phyloP scores from a whole-genome alignment of 768 basidiomycete genomes.

The Coprinopsis marcescibilis region DNA sequence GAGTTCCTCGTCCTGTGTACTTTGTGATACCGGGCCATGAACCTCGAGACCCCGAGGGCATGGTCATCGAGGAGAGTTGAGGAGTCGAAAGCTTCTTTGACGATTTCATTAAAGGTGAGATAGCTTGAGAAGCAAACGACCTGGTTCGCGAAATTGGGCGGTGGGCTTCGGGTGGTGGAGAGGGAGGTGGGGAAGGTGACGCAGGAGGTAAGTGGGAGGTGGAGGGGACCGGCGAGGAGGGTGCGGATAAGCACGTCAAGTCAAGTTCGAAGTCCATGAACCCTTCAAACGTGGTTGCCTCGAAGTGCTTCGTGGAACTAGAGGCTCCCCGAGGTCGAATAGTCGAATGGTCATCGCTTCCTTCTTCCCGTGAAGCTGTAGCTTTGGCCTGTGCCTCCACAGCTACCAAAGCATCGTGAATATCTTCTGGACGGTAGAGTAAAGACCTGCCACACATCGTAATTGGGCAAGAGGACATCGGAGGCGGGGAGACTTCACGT shows the following conservation, averaged over 20 bases:
- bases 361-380: slow-evolving; percentile 14
- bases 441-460: slow-evolving; percentile 18
- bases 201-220: slow-evolving; percentile 25
- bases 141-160: slow-evolving; percentile 30
- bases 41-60: slow-evolving; percentile 27
- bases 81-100: slow-evolving; percentile 18
- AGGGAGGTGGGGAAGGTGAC: slow-evolving; percentile 25
- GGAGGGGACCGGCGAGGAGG: slow-evolving; percentile 34
- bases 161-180: slow-evolving; percentile 22
- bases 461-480: too few species aligned
- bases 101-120: slow-evolving; percentile 17
- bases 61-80: slow-evolving; percentile 18
- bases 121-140: slow-evolving; percentile 26
- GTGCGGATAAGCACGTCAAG: slow-evolving; percentile 36
- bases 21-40: slow-evolving; percentile 37
- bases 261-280: slow-evolving; percentile 45
- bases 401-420: slow-evolving; percentile 21
- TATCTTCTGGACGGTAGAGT: slow-evolving; percentile 18
- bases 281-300: slow-evolving; percentile 30
- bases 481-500: too few species aligned
- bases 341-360: slow-evolving; percentile 22
- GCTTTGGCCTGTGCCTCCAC: slow-evolving; percentile 18
- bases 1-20: slow-evolving; percentile 45
- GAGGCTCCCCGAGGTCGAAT: slow-evolving; percentile 14
- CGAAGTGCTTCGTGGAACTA: slow-evolving; percentile 8